A percentile compares a stretch with the other conserved stretches of the same genome.
Evolutionary conservation across 2,329 filamentous ascomycete species (phyloP).

Genomic region (Curvularia hawaiiensis): DNA sequence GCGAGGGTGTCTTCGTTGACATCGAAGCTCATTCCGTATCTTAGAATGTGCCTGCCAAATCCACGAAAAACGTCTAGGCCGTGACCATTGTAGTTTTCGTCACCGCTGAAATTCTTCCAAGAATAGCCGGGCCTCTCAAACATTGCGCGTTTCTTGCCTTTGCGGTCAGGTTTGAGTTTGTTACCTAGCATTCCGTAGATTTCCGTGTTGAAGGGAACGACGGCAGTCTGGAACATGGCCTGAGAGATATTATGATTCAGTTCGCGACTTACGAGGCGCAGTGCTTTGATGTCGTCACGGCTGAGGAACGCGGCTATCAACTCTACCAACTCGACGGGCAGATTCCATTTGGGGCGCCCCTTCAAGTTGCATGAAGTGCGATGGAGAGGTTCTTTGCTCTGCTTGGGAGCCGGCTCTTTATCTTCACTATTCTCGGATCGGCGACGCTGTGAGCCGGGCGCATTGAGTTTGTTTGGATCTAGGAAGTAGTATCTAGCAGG

Average conservation of each 20-base stretch:
- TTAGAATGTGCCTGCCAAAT: constrained; percentile 64
- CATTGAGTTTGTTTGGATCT: constrained; percentile 8
- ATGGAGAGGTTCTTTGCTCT: background rate
- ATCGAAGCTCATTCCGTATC: constrained; percentile 72
- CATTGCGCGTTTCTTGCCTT: constrained; percentile 43
- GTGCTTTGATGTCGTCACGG: constrained; percentile 62
- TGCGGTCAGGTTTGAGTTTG: constrained; percentile 41
- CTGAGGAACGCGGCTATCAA: constrained; percentile 61
- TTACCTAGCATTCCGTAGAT: constrained; percentile 62
- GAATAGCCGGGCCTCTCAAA: constrained; percentile 36
- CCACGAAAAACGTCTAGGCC: constrained; percentile 66
- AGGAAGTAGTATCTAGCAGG: constrained; percentile 34
- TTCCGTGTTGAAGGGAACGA: constrained; percentile 69
- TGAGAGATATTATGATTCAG: constrained; percentile 64
- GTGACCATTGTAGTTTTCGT: constrained; percentile 59
- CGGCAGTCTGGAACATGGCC: constrained; percentile 65
- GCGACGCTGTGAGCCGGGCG: constrained; percentile 3
- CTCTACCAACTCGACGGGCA: constrained; percentile 69
- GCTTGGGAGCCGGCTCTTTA: background rate
- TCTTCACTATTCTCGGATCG: background rate
- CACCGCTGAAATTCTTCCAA: constrained; percentile 52
- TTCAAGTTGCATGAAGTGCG: background rate
- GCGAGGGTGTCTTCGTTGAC: constrained; percentile 60
- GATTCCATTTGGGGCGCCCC: constrained; percentile 46
- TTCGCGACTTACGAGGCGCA: constrained; percentile 66